Evolutionary conservation across 352 stramenopile genomes (phyloP).

Genomic region (Elongisporangium prolatum): DNA sequence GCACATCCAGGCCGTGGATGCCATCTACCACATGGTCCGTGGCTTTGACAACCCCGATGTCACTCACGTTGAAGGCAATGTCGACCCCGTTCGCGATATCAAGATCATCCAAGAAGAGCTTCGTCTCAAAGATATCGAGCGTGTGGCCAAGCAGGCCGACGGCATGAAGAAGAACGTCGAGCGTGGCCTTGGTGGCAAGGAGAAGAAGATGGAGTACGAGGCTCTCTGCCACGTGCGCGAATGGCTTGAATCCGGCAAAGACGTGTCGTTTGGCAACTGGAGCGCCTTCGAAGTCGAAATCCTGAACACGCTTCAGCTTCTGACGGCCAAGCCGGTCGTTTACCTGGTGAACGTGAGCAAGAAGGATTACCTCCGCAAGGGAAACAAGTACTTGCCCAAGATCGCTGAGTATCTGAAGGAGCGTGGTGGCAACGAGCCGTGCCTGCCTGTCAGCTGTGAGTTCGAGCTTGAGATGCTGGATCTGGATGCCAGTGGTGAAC

Average conservation of each 20-base stretch:
- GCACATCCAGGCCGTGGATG: conserved; percentile 99
- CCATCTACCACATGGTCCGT: conserved; percentile 97
- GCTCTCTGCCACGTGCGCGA: conserved; percentile 77
- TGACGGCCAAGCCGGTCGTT: conserved; percentile 95
- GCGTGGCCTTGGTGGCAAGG: conserved; percentile 87
- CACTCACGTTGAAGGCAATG: conserved; percentile 98
- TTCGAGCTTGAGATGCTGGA: conserved; percentile 96
- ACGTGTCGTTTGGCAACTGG: conserved; percentile 91
- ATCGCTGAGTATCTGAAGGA: conserved; percentile 97
- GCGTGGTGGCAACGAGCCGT: conserved; percentile 93
- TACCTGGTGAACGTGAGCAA: conserved; percentile 99
- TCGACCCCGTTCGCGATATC: conserved; percentile 98
- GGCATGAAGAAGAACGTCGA: conserved; percentile 88
- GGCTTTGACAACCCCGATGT: conserved; percentile 98
- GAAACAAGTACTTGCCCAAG: conserved; percentile 97
- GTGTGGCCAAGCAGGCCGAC: conserved; percentile 72
- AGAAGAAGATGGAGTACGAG: conserved; percentile 95
- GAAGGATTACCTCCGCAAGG: conserved; percentile 98
- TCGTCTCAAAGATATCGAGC: conserved; percentile 95
- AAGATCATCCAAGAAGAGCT: conserved; percentile 99
- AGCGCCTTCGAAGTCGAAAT: conserved; percentile 85
- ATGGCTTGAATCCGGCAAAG: conserved; percentile 83
- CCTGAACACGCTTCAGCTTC: conserved; percentile 89
- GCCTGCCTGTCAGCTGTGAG: conserved; percentile 97
- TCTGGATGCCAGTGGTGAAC: conserved; percentile 51